Conservation (phyloP, 2,329 filamentous ascomycete species). For the Hypoxylon sp. region DNA sequence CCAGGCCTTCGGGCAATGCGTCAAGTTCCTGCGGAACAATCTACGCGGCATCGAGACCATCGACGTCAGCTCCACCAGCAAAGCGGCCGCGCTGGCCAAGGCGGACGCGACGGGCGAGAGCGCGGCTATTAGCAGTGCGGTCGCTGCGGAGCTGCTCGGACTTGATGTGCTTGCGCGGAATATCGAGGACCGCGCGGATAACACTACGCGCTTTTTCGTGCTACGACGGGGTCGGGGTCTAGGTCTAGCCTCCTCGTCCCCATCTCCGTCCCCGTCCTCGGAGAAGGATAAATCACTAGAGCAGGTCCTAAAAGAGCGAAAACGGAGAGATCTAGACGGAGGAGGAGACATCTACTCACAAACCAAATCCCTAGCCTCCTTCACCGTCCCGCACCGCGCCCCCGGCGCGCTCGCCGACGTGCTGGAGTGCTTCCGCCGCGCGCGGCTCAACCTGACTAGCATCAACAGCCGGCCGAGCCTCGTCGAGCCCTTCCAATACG, state of each 20-base stretch:
- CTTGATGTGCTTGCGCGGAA: conserved; percentile 76
- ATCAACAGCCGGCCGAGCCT: conserved; percentile 89
- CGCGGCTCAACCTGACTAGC: conserved; percentile 85
- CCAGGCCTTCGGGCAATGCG: conserved; percentile 95
- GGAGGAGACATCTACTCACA: conserved; percentile 33
- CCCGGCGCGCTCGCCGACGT: conserved; percentile 88
- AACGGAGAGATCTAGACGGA: conserved; percentile 24
- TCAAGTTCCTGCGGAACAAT: conserved; percentile 76
- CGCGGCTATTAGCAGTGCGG: conserved; percentile 82
- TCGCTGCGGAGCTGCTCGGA: conserved; percentile 77
- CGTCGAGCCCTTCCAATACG: conserved; percentile 81
- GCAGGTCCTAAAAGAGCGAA: conserved; percentile 25
- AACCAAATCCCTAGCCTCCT: conserved; percentile 82
- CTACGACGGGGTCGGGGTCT: conserved; percentile 59
- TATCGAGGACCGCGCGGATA: conserved; percentile 81
- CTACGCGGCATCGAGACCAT: conserved; percentile 82
- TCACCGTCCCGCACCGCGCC: conserved; percentile 81
- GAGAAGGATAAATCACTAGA: background rate
- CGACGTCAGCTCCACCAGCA: conserved; percentile 85
- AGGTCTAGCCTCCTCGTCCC: too few species aligned
- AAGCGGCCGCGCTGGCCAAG: conserved; percentile 82
- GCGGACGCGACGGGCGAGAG: conserved; percentile 69
- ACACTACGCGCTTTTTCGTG: conserved; percentile 84
- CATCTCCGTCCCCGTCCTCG: background rate
- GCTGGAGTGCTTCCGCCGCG: conserved; percentile 80